A percentile compares a stretch with the other conserved stretches of the same genome.
Conservation (phyloP, 768 basidiomycete genomes). For the Rhodosporidiobolus sp. region DNA sequence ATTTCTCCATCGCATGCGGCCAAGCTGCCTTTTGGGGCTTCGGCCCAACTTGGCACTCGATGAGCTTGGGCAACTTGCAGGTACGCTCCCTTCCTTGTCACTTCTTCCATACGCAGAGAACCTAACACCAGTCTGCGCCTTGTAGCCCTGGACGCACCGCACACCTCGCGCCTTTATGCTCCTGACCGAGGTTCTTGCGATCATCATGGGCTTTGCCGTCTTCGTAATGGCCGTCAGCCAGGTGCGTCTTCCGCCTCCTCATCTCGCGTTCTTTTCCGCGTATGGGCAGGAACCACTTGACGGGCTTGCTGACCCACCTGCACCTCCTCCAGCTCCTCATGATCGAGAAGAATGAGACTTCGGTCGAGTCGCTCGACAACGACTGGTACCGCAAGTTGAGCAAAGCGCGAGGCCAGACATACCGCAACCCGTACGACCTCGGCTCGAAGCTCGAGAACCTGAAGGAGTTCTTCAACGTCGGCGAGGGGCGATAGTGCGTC, state of each 20-base stretch:
- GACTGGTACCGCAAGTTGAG: slow-evolving; percentile 69
- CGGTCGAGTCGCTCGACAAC: slow-evolving; percentile 86
- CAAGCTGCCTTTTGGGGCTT: slow-evolving; percentile 66
- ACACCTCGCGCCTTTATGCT: slow-evolving; percentile 70
- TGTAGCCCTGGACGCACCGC: slow-evolving; percentile 58
- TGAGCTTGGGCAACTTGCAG: slow-evolving; percentile 53
- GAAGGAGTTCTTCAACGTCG: slow-evolving; percentile 80
- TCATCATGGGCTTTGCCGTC: slow-evolving; percentile 72
- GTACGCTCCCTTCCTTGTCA: background rate
- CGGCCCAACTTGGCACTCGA: slow-evolving; percentile 58
- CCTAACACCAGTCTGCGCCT: background rate
- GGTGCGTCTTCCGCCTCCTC: slow-evolving; percentile 45
- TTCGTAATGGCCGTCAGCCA: slow-evolving; percentile 71
- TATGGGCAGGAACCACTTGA: too few species aligned
- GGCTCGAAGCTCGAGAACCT: slow-evolving; percentile 68
- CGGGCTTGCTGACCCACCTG: too few species aligned
- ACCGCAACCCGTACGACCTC: slow-evolving; percentile 87
- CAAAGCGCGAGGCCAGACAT: slow-evolving; percentile 68
- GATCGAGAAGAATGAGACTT: slow-evolving; percentile 71
- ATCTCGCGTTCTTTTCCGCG: slow-evolving; percentile 29
- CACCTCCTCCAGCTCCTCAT: slow-evolving; percentile 54
- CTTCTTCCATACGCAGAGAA: too few species aligned
- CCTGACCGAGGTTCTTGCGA: slow-evolving; percentile 69
- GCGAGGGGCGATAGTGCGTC: slow-evolving; percentile 74
- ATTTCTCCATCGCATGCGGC: slow-evolving; percentile 70